Percentiles rank a stretch among this genome's conserved stretches.
phyloP scores from a whole-genome alignment of 2,329 filamentous ascomycete genomes.

The Aureobasidium pullulans region DNA sequence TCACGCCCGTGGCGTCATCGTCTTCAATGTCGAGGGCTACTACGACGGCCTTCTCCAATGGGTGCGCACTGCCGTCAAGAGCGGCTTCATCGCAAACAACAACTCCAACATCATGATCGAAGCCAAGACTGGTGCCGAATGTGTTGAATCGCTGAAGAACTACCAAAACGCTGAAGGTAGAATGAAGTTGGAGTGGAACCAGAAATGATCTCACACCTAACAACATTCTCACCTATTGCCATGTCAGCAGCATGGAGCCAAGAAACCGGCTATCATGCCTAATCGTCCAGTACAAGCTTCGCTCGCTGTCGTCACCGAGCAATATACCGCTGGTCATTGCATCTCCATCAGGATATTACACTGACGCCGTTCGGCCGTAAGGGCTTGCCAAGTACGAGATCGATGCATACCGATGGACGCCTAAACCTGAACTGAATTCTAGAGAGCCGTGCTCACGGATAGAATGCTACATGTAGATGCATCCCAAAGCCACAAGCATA shows the following conservation, averaged over 20 bases:
- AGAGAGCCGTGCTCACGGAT: background rate
- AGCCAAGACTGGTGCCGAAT: constrained; percentile 63
- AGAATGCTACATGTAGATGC: background rate
- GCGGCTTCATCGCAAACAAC: constrained; percentile 66
- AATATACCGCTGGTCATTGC: background rate
- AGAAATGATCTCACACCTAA: constrained; percentile 31
- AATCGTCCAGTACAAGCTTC: background rate
- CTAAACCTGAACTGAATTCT: background rate
- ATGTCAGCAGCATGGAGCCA: background rate
- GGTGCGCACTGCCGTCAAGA: constrained; percentile 66
- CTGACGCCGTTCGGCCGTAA: background rate
- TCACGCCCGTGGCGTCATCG: constrained; percentile 68
- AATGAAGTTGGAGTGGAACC: constrained; percentile 76
- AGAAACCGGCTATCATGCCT: no score
- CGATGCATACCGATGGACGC: background rate
- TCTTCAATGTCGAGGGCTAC: constrained; percentile 84
- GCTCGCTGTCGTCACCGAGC: background rate
- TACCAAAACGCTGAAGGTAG: constrained; percentile 71
- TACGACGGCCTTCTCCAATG: constrained; percentile 82
- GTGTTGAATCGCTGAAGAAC: constrained; percentile 59
- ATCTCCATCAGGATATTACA: background rate
- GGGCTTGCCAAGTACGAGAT: background rate
- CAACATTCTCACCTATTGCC: background rate
- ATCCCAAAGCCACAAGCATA: background rate
- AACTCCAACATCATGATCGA: constrained; percentile 75